Evolutionary conservation across 495 filamentous ascomycete species (phyloP), one percentile per base, ranked within the genome.

Genomic region (Tuber aestivum): DNA sequence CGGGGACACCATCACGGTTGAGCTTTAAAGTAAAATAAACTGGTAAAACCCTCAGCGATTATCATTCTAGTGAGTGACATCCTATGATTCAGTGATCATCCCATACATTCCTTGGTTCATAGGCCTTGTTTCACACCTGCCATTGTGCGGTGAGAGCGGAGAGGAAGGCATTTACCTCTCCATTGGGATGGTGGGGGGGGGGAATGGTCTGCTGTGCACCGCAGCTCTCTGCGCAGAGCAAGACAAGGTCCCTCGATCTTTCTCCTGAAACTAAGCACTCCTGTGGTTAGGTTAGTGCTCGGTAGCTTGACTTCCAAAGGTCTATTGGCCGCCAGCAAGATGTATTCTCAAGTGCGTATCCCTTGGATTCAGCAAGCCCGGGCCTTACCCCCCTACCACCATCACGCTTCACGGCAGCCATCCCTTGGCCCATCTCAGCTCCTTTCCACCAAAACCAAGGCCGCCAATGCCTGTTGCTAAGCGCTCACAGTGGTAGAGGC

Each of bases 181-280:
- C 12, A 65, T 35, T 35, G 12, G 56, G 56, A 65, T 65, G 56
- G 56, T 65, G 56, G 27, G 27, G 32, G 16, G 16, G 27, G 9
- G 9, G 32, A 35, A 65, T 65, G 27, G 56, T 35, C 32, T 65
- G 56, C 56, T 65, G 27, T 65, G 16, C 56, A 65, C 32, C 32
- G 32, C 56, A 18, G 56, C 56, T 35, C 50, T 61, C 32, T 35
- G 27, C 27, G 14, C 56, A 65, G 27, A 35, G 32, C 32, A 65
- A 14, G n/a, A 35, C 56, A 65, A 35, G 56, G 14, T 14, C 56
- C 32, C 35, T 65, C 14, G 56, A 65, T 65, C 56, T 27, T 61
- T 61, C 56, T 65, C 56, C 14, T 65, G 56, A 65, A 65, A 65
- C 32, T 35, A 65, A 65, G 56, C 56, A 65, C 56, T 65, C 56